Base-by-base conservation (phyloP, 2,329 filamentous ascomycete genomes). In the Penicillium sp. region DNA sequence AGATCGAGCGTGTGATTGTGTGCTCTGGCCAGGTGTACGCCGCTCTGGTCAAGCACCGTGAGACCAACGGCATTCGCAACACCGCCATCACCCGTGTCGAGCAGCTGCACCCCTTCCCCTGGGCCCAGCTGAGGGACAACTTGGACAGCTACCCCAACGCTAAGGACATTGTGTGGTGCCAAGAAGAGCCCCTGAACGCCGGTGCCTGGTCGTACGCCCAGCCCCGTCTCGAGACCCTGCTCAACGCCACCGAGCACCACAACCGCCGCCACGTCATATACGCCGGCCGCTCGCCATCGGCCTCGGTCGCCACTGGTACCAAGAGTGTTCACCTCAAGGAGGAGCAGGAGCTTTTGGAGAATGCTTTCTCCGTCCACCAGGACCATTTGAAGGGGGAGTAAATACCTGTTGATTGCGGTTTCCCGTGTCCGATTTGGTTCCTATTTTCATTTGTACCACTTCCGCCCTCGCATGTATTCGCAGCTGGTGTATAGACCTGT, bases 31-130 rank as follows among this genome's bases (percentile, higher is more conserved):
- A 98, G 77, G 92, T 97, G 50, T 98, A 91, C 74, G 84, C 87
- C 44, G 86, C 90, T 23, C 83, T 98, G 39, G 79, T 87, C 76
- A 97, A 97, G 78, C 84, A 96, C 81, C 90, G 93, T 63, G 83
- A 87, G 62, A 81, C 89, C 56, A 87, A 95, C 70, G 85, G 87
- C 58, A 82, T 95, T 69, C 89, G 90, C 73, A 86, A 96, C 69
- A 88, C 92, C 18, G 93, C 92, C 66, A 86, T 98, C 70, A 96
- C 91, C 20, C 90, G 93, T 68, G 83, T 98, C 60, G 93, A 98
- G 78, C 93, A 98, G 77, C 82, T 98, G 53, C 91, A 98, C 78
- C 93, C 93, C 66, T 98, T 98, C 88, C 93, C 93, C 44, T 98
- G 93, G 92, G 85, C 91, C 64, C 90, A 93, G 74, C 83, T 98